Evolutionary conservation across 2,329 filamentous ascomycete species (phyloP).

Genomic region (Hypoxylon sp.): DNA sequence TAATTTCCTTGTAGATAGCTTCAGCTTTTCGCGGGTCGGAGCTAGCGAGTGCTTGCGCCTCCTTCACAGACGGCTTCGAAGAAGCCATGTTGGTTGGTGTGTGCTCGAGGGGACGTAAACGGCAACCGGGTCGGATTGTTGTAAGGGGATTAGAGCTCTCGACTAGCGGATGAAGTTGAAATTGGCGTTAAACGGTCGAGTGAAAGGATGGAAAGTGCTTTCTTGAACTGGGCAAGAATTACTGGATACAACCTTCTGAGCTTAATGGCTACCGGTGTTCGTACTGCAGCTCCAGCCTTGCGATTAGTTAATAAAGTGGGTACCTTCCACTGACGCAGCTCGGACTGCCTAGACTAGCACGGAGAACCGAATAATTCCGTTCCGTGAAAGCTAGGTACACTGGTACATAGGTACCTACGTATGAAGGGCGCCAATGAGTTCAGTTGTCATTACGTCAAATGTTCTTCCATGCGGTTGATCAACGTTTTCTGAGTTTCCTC

Average conservation of each 20-base stretch:
- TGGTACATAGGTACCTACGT: conserved; percentile 12
- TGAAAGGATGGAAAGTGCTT: neutral
- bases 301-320: conserved; percentile 39
- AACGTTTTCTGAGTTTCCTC: neutral
- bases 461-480: neutral
- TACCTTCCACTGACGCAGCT: conserved; percentile 38
- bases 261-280: conserved; percentile 17
- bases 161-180: neutral
- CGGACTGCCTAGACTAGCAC: conserved; percentile 34
- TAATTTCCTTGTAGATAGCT: conserved; percentile 88
- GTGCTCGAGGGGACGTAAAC: conserved; percentile 21
- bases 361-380: conserved; percentile 25
- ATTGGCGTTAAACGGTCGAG: conserved; percentile 14
- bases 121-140: neutral
- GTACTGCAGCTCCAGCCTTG: conserved; percentile 40
- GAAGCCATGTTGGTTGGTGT: conserved; percentile 47
- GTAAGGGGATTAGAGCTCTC: neutral
- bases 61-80: conserved; percentile 70
- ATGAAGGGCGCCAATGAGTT: neutral
- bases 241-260: conserved; percentile 12
- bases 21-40: conserved; percentile 87
- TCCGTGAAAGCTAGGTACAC: conserved; percentile 8
- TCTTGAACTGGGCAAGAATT: conserved; percentile 12
- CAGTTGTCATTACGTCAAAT: neutral
- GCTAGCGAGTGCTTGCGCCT: conserved; percentile 88